phyloP scores from a whole-genome alignment of 192 early-diverging fungal species.

The Backusella australiensis region DNA sequence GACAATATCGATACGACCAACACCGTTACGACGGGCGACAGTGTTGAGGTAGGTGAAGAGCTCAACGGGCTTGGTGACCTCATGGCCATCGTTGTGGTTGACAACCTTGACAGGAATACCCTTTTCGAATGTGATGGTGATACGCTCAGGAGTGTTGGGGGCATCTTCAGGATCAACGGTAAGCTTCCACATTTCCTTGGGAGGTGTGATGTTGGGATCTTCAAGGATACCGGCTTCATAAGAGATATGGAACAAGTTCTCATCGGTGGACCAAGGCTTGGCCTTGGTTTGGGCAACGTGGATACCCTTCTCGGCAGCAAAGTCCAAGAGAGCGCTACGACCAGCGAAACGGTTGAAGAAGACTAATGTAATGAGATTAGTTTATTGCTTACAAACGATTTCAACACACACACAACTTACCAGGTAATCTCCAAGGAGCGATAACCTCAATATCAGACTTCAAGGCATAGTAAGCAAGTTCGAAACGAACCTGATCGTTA shows the following conservation, averaged over 20 bases:
- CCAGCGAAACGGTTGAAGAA: constrained; percentile 97
- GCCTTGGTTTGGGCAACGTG: constrained; percentile 94
- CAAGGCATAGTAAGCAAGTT: constrained; percentile 97
- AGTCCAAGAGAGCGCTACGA: constrained; percentile 87
- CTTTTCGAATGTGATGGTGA: constrained; percentile 84
- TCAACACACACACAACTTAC: constrained; percentile 32
- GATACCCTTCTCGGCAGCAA: constrained; percentile 85
- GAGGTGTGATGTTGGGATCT: constrained; percentile 94
- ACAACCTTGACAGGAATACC: constrained; percentile 89
- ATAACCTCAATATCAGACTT: constrained; percentile 94
- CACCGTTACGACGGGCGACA: constrained; percentile 93
- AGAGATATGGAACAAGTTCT: constrained; percentile 99
- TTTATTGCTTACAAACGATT: too few species aligned
- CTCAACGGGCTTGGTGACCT: constrained; percentile 64
- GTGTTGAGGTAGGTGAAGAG: constrained; percentile 97
- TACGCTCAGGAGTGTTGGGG: constrained; percentile 93
- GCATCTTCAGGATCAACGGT: constrained; percentile 97
- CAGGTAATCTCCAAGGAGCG: constrained; percentile 94
- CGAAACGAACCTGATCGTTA: constrained; percentile 99
- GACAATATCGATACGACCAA: constrained; percentile 99
- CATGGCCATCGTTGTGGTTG: constrained; percentile 77
- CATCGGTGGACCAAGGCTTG: constrained; percentile 99
- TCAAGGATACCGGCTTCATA: constrained; percentile 98
- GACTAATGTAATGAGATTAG: constrained; percentile 29
- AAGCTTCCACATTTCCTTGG: constrained; percentile 99